Base-by-base conservation (phyloP, 169 alveolate genomes). In the Cryptosporidium tyzzeri region DNA sequence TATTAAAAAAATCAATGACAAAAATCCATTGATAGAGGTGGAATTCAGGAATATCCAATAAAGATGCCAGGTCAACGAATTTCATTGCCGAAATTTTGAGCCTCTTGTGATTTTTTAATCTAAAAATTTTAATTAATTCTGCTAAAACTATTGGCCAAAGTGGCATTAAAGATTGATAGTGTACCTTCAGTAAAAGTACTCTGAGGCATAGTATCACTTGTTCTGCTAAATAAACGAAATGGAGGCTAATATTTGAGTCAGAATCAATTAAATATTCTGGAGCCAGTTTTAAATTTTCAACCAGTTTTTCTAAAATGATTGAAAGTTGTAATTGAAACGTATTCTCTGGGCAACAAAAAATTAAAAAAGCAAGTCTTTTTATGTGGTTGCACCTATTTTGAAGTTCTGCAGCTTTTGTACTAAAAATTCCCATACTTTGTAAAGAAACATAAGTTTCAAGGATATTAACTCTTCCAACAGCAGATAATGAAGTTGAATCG, bases 261-360 rank as follows among this genome's bases (percentile, higher is more conserved):
- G 69, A 41, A 7, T n/a, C 48, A 26, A n/a, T 50, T 23, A 33
- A 21, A 37, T 68, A 37, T 7, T 86, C 93, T 14, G 85, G 85
- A 37, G 92, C 71, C 16, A 87, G 18, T 65, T 91, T 75, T 29
- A 87, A 41, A 65, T 71, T 85, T 71, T 94, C 96, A 39, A 93
- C 92, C 33, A 92, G 92, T 70, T 84, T 94, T 85, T 94, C 96
- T 91, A 94, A 85, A 37, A 94, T 84, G 39, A 84, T 70, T 50
- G 93, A 84, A 21, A 93, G 86, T 53, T 92, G 93, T 50, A 71
- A 69, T 31, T 93, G 91, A 65, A 92, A 91, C 16, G 85, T 75
- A 85, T 94, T 92, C 86, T 92, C 86, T 0, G 93, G 93, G 58
- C 94, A 91, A 53, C 93, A 94, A 85, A 92, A 92, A 71, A 94